Conservation (phyloP, 306 rosid genomes). For the Cicer arietinum region DNA sequence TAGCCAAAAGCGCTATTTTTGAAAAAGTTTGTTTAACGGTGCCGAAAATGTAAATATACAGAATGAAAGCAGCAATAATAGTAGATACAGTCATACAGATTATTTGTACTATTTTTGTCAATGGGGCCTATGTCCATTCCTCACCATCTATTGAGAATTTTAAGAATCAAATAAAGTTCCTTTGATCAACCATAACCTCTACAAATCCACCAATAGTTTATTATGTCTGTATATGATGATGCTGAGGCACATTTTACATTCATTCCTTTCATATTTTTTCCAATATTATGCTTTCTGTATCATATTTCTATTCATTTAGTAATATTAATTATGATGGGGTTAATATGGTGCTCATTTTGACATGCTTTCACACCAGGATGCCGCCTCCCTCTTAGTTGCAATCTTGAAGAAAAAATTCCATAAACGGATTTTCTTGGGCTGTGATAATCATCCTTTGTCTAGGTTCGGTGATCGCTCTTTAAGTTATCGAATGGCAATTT, state of each 20-base stretch:
- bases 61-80: too few species aligned
- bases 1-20: not conserved
- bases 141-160: not conserved
- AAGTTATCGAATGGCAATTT: slow-evolving; percentile 3
- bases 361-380: slow-evolving; percentile 67
- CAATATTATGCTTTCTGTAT: not conserved
- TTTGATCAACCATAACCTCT: not conserved
- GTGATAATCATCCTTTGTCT: slow-evolving; percentile 91
- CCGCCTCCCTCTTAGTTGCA: slow-evolving; percentile 80
- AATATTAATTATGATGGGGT: slow-evolving; percentile 25
- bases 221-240: not conserved
- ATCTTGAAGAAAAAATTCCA: slow-evolving; percentile 76
- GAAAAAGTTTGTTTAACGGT: too few species aligned
- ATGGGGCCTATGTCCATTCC: not conserved
- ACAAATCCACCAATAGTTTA: not conserved
- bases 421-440: slow-evolving; percentile 77
- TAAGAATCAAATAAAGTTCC: not conserved
- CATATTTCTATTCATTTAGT: slow-evolving; percentile 1
- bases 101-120: not conserved
- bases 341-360: slow-evolving; percentile 39
- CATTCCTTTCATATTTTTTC: slow-evolving; percentile 18
- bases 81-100: too few species aligned
- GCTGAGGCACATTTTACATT: slow-evolving; percentile 10
- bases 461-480: slow-evolving; percentile 56
- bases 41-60: too few species aligned